Percentiles rank a stretch among this genome's conserved stretches.
These are phyloP conservation scores for Clausena lansium DNA, from an alignment of 345 rosid genomes.

Conservation along the genomic window DNA sequence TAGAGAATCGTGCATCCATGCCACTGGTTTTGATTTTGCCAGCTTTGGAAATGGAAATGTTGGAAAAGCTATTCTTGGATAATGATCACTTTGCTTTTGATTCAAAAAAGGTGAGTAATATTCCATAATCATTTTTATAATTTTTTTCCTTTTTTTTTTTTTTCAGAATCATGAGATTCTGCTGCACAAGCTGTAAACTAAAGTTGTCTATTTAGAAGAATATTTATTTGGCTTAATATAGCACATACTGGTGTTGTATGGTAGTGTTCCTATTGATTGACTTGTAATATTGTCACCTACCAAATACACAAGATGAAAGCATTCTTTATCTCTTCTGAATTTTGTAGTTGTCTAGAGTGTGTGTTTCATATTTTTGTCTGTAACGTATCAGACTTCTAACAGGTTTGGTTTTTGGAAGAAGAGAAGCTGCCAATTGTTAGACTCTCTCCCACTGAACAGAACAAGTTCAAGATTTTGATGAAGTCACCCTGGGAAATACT, in stretches of 20 bases:
- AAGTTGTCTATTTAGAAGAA: background rate
- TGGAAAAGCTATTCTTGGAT: slow-evolving; percentile 43
- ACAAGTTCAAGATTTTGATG: slow-evolving; percentile 72
- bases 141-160: background rate
- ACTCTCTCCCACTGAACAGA: slow-evolving; percentile 44
- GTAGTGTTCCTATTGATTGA: background rate
- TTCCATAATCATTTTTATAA: background rate
- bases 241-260: background rate
- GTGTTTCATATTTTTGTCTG: slow-evolving; percentile 5
- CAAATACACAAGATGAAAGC: background rate
- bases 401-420: slow-evolving; percentile 85
- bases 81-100: slow-evolving; percentile 74
- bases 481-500: slow-evolving; percentile 92
- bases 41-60: slow-evolving; percentile 35
- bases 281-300: background rate
- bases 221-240: background rate
- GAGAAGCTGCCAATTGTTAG: slow-evolving; percentile 73
- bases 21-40: slow-evolving; percentile 66
- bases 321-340: background rate
- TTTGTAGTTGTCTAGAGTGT: background rate
- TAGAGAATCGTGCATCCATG: slow-evolving; percentile 56
- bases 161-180: background rate
- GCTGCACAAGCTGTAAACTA: background rate
- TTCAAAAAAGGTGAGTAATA: slow-evolving; percentile 54
- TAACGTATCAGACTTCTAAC: slow-evolving; percentile 11